These are phyloP conservation scores for Amanita subjunquillea DNA, from an alignment of 768 basidiomycete species.

Conservation along the genomic window DNA sequence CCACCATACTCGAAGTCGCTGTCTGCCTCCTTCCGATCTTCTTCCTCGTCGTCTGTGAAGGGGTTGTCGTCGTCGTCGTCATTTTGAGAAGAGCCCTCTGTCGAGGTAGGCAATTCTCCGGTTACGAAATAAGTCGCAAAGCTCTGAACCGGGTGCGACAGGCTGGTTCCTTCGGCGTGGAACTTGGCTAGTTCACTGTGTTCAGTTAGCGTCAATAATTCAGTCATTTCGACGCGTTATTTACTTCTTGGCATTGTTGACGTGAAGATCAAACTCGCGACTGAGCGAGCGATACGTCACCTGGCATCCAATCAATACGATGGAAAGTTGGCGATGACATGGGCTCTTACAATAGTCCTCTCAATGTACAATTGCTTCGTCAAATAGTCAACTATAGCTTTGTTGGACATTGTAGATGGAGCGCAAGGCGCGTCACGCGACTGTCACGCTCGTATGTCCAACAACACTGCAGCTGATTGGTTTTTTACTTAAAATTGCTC, in stretches of 20 bases:
- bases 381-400: constrained; percentile 33
- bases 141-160: constrained; percentile 22
- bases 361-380: constrained; percentile 43
- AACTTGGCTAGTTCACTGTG: constrained; percentile 55
- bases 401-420: constrained; percentile 21
- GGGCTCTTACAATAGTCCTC: constrained; percentile 30
- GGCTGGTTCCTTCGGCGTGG: constrained; percentile 33
- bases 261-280: constrained; percentile 58
- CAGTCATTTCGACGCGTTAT: constrained; percentile 8
- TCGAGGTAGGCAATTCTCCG: constrained; percentile 31
- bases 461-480: no score
- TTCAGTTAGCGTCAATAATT: neutral
- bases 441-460: no score
- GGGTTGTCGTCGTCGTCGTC: constrained; percentile 24
- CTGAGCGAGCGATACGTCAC: constrained; percentile 76
- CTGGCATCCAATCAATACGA: constrained; percentile 23
- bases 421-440: no score
- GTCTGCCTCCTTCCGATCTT: neutral
- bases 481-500: no score
- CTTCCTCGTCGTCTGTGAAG: constrained; percentile 13
- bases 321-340: neutral
- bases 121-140: constrained; percentile 66
- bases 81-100: constrained; percentile 2
- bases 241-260: constrained; percentile 73
- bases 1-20: constrained; percentile 16